Base-by-base conservation (phyloP, 495 filamentous ascomycete species). In the Penicillium macrosclerotiorum region DNA sequence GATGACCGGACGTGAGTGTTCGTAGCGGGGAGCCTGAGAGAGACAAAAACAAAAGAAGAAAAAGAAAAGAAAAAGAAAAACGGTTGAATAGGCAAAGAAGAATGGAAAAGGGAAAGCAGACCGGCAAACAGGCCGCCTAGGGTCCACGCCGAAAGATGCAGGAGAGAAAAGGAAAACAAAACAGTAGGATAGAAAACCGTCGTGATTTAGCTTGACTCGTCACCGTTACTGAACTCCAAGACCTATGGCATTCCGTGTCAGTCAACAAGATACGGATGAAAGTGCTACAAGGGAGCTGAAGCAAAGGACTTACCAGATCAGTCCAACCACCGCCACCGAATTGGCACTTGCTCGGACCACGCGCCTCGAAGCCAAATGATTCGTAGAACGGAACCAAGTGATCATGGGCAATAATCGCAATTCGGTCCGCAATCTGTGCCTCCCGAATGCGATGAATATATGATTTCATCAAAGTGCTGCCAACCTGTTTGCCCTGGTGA, bases 301-400 rank as follows among this genome's bases (percentile, higher is more conserved):
- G n/a, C n/a, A n/a, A n/a, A n/a, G n/a, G n/a, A n/a, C n/a, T n/a
- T 51, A 73, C 72, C 65, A 76, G 30, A 65, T 94, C 81, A 52
- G 77, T 71, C 89, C 90, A 96, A 18, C 81, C 85, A 41, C 88
- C 89, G 17, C 89, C 90, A 8, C 83, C 87, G 67, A 88, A 90
- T 40, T 70, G 67, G 37, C 71, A 76, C 38, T 71, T 62, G 62
- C 89, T 94, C 42, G 68, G 59, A 0, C 90, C 91, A n/a, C 63
- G 55, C 45, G 82, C 77, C 52, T 66, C 67, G 55, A 92, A 97
- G 1, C 88, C 88, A 32, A 89, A 79, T 7, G 72, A 73, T 59
- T 88, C 78, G 60, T 95, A 97, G 61, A 86, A 96, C 0, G 66
- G 57, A 11, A 91, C 67, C 22, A 93, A 60, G 35, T 79, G 67